These are phyloP conservation scores for Pichia sp. DNA, from an alignment of 1,139 yeast species.

Conservation along the genomic window DNA sequence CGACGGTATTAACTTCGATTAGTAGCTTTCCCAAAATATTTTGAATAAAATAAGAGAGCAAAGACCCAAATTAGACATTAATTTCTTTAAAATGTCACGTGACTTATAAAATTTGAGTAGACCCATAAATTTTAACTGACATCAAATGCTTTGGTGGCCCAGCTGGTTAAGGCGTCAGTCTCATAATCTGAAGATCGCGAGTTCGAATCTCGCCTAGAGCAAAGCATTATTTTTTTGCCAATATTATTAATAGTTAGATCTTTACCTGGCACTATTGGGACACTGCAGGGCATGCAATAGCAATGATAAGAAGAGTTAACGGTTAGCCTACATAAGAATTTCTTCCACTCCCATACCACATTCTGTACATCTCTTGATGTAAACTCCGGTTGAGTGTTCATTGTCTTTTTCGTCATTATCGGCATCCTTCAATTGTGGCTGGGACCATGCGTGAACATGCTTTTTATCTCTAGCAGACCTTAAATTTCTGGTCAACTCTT, in stretches of 20 bases:
- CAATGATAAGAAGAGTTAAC: no score
- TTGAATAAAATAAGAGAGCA: no score
- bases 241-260: no score
- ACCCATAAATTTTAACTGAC: neutral
- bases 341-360: conserved; percentile 90
- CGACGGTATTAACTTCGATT: no score
- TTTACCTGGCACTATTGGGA: no score
- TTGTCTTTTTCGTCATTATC: conserved; percentile 31
- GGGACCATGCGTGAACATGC: conserved; percentile 80
- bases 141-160: conserved; percentile 21
- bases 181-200: conserved; percentile 24
- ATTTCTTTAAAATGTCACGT: no score
- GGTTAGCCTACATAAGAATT: conserved; percentile 28
- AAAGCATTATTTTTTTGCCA: conserved; percentile 9
- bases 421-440: conserved; percentile 37
- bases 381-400: conserved; percentile 27
- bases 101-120: neutral
- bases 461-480: conserved; percentile 36
- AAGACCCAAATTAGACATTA: no score
- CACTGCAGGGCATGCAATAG: neutral
- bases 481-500: conserved; percentile 69
- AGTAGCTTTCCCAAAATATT: no score
- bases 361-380: conserved; percentile 58
- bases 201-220: conserved; percentile 24
- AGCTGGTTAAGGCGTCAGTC: conserved; percentile 25